phyloP scores from a whole-genome alignment of 257 asterid species.

The Ballota nigra region DNA sequence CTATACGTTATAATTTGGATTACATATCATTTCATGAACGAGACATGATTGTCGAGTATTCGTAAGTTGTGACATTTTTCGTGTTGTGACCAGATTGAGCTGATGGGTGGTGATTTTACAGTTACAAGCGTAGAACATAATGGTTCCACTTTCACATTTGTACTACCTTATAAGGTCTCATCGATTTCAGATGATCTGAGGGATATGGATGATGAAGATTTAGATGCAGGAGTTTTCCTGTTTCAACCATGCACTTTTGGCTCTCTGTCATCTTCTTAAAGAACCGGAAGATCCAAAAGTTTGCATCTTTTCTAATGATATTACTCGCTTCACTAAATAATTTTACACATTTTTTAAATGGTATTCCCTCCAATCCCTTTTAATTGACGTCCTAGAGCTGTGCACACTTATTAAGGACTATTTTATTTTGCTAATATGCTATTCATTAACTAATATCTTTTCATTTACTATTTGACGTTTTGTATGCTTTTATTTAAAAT shows the following conservation, averaged over 20 bases:
- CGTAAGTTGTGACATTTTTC: neutral
- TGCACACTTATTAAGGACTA: too few species aligned
- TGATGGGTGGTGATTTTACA: constrained; percentile 87
- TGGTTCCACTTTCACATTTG: constrained; percentile 82
- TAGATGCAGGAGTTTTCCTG: constrained; percentile 54
- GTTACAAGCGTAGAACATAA: constrained; percentile 63
- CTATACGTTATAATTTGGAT: neutral
- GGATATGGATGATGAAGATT: constrained; percentile 69
- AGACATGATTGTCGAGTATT: neutral
- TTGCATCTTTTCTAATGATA: too few species aligned
- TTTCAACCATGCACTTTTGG: constrained; percentile 76
- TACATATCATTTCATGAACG: neutral
- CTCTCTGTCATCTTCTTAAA: constrained; percentile 57
- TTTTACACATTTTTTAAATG: too few species aligned
- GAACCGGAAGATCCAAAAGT: constrained; percentile 47
- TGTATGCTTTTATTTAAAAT: too few species aligned
- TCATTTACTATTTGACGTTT: too few species aligned
- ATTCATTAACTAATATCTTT: too few species aligned
- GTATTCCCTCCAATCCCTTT: too few species aligned
- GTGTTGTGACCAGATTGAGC: constrained; percentile 66
- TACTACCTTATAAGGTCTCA: constrained; percentile 73
- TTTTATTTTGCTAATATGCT: too few species aligned
- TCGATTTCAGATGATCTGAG: constrained; percentile 62
- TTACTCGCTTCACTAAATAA: too few species aligned
- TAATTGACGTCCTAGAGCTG: too few species aligned